These are phyloP conservation scores for Megacollybia marginata DNA, from an alignment of 768 basidiomycete species.

Conservation along the genomic window DNA sequence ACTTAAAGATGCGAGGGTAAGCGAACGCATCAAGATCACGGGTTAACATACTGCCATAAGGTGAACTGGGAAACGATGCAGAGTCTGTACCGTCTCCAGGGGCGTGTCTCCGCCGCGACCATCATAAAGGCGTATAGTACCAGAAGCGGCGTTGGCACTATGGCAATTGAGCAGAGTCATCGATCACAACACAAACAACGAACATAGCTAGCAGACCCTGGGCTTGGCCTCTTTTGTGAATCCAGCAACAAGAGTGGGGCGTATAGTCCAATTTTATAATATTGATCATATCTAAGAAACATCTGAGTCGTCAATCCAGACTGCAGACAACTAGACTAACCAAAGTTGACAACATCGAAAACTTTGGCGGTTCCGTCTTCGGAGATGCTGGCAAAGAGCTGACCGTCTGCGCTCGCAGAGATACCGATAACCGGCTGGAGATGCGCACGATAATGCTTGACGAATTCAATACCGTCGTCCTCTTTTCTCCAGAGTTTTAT, in stretches of 20 bases:
- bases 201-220: slow-evolving; percentile 86
- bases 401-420: slow-evolving; percentile 86
- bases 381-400: slow-evolving; percentile 84
- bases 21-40: not conserved
- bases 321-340: slow-evolving; percentile 36
- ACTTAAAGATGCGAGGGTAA: slow-evolving; percentile 38
- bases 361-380: slow-evolving; percentile 92
- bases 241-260: slow-evolving; percentile 92
- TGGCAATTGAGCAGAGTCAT: slow-evolving; percentile 8
- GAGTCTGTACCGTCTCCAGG: slow-evolving; percentile 62
- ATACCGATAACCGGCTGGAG: slow-evolving; percentile 71
- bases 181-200: slow-evolving; percentile 15
- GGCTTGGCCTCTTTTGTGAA: slow-evolving; percentile 83
- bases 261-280: slow-evolving; percentile 85
- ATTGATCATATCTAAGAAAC: slow-evolving; percentile 88
- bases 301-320: slow-evolving; percentile 1
- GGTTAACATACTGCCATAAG: slow-evolving; percentile 67
- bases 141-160: slow-evolving; percentile 74
- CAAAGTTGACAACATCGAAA: slow-evolving; percentile 97
- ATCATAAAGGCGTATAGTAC: slow-evolving; percentile 84
- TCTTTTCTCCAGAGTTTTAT: slow-evolving; percentile 99
- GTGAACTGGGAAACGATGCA: slow-evolving; percentile 89
- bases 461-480: slow-evolving; percentile 91
- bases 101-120: slow-evolving; percentile 80
- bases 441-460: slow-evolving; percentile 96